These are phyloP conservation scores for Gossypium laxum DNA, from an alignment of 441 rosid species.

Conservation along the genomic window DNA sequence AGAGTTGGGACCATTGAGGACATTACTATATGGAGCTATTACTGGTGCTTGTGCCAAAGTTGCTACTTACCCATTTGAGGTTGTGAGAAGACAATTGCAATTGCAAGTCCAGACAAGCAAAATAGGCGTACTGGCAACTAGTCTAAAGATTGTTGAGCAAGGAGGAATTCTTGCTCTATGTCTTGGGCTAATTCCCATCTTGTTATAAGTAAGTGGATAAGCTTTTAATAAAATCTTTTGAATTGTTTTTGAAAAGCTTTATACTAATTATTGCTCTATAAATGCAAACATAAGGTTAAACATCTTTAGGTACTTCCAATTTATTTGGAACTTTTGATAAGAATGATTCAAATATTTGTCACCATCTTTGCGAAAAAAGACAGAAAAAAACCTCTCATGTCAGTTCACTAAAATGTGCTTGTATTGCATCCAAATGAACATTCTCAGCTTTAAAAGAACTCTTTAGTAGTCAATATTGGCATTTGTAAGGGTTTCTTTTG, in stretches of 20 bases:
- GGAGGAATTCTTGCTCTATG: slow-evolving; percentile 73
- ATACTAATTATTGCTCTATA: background rate
- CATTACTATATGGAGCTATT: slow-evolving; percentile 61
- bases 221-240: background rate
- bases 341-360: background rate
- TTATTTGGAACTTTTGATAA: background rate
- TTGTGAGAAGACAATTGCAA: slow-evolving; percentile 67
- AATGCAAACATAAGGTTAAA: background rate
- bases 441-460: background rate
- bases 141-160: slow-evolving; percentile 40
- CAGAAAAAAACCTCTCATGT: background rate
- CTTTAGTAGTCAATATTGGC: background rate
- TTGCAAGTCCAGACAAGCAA: slow-evolving; percentile 47
- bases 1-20: slow-evolving; percentile 62
- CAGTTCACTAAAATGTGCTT: background rate
- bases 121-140: slow-evolving; percentile 46
- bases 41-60: slow-evolving; percentile 82
- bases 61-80: slow-evolving; percentile 71
- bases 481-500: too few species aligned
- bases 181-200: slow-evolving; percentile 66
- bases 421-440: background rate
- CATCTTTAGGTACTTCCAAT: background rate
- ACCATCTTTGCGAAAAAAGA: background rate
- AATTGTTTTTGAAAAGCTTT: background rate
- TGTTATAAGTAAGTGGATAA: slow-evolving; percentile 51